Base-by-base conservation (phyloP, 1,284 basidiomycete genomes). In the Pseudozyma hubeiensis region DNA sequence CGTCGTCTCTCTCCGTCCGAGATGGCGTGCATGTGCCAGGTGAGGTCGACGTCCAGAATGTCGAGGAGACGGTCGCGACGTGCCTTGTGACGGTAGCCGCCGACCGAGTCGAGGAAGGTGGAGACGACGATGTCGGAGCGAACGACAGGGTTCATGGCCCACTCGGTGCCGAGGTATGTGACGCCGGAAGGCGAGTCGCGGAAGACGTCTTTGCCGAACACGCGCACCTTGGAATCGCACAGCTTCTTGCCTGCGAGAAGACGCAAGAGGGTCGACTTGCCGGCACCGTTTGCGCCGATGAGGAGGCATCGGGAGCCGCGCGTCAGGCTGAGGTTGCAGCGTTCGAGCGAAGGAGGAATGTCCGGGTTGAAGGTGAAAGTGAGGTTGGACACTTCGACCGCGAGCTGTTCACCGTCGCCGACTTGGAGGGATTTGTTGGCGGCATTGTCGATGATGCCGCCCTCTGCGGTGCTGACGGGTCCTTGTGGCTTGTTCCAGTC, bases 101-200 rank as follows among this genome's bases (percentile, higher is more conserved):
- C 96, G 3, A 99, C 93, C 17, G 93, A 95, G 55, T 84, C 71
- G 41, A 84, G 64, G 85, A 99, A 99, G 64, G 90, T 88, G 7
- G 92, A 91, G 7, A 84, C 83, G 19, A 77, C 64, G 44, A 84
- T 84, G 53, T 84, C 83, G 44, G 68, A 68, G 40, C 95, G 90
- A 3, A 99, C 96, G 53, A 98, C 95, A 1, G 94, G 94, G 86
- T 98, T 98, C 90, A 92, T 92, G 5, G 94, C 93, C 93, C 93
- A 87, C 55, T 87, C 86, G 13, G 82, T 84, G 55, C 95, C 95
- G 29, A 99, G 89, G 84, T 94, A 96, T 9, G 93, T 92, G 30
- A 83, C 79, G 16, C 81, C 82, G 1, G 60, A 58, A 10, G 81
- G 81, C 3, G 78, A 78, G 1, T 80, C 70, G 37, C 74, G 78